Evolutionary conservation across 306 rosid genomes (phyloP).

Genomic region (Casuarina glauca): DNA sequence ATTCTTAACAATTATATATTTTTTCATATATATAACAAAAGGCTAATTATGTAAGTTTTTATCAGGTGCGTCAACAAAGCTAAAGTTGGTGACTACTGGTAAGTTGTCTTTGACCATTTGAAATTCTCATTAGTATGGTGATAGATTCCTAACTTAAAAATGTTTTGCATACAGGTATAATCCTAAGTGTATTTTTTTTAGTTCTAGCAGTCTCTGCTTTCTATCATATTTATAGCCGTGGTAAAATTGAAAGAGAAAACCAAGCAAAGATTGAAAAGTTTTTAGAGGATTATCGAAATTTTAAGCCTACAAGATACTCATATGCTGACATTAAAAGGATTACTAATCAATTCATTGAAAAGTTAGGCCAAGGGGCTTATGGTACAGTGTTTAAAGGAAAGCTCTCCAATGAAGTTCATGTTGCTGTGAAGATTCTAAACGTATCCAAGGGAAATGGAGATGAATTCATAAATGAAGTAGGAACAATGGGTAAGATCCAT

Average conservation of each 20-base stretch:
- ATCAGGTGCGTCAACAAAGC: constrained; percentile 18
- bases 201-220: background rate
- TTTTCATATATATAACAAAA: background rate
- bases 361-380: constrained; percentile 31
- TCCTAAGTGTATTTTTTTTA: constrained; percentile 17
- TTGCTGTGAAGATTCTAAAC: constrained; percentile 34
- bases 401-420: constrained; percentile 21
- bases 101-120: background rate
- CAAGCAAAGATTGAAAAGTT: constrained; percentile 24
- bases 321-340: constrained; percentile 36
- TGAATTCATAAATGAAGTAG: constrained; percentile 48
- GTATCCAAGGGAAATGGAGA: constrained; percentile 27
- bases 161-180: constrained; percentile 16
- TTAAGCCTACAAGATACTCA: constrained; percentile 31
- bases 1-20: too few relatives aligned
- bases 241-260: constrained; percentile 9
- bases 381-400: constrained; percentile 34
- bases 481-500: constrained; percentile 37
- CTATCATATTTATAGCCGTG: constrained; percentile 3
- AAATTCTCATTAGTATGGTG: background rate
- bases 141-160: background rate
- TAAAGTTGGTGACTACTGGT: constrained; percentile 26
- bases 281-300: constrained; percentile 31
- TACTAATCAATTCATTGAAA: background rate
- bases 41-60: background rate